Evolutionary conservation across 345 rosid species (phyloP).

Genomic region (Aquilaria yunnanensis): DNA sequence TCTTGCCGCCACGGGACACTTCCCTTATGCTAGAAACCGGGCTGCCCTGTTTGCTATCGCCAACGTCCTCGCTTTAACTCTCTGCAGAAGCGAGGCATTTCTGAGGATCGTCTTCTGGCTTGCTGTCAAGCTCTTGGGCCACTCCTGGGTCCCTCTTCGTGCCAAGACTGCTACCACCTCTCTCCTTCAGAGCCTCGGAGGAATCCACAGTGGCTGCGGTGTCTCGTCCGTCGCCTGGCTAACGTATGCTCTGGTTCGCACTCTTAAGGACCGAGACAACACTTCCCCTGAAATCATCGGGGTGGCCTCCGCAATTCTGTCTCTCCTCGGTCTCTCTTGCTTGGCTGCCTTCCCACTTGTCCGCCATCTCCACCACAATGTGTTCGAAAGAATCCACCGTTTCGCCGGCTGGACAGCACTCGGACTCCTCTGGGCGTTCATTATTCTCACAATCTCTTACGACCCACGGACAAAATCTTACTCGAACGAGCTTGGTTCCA

Average conservation of each 20-base stretch:
- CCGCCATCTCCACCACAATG: constrained; percentile 79
- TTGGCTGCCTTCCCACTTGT: constrained; percentile 69
- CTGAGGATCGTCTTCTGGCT: constrained; percentile 55
- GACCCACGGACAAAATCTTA: constrained; percentile 54
- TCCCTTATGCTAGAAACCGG: constrained; percentile 57
- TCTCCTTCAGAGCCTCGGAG: constrained; percentile 70
- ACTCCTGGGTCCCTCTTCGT: constrained; percentile 45
- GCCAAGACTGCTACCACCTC: constrained; percentile 61
- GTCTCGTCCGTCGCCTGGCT: constrained; percentile 76
- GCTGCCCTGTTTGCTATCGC: constrained; percentile 62
- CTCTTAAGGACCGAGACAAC: constrained; percentile 44
- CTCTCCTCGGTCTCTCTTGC: constrained; percentile 51
- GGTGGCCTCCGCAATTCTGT: constrained; percentile 50
- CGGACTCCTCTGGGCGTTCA: constrained; percentile 61
- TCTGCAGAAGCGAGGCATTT: constrained; percentile 77
- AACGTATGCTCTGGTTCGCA: constrained; percentile 45
- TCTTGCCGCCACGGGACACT: constrained; percentile 53
- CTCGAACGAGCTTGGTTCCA: constrained; percentile 32
- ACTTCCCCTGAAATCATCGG: constrained; percentile 51
- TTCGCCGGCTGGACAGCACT: constrained; percentile 74
- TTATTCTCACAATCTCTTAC: constrained; percentile 50
- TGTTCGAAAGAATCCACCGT: constrained; percentile 67
- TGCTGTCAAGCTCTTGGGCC: constrained; percentile 48
- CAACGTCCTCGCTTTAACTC: constrained; percentile 62
- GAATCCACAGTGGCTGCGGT: constrained; percentile 78